These are phyloP conservation scores for Zasmidium citrigriseum DNA, from an alignment of 2,329 filamentous ascomycete genomes.

Conservation along the genomic window DNA sequence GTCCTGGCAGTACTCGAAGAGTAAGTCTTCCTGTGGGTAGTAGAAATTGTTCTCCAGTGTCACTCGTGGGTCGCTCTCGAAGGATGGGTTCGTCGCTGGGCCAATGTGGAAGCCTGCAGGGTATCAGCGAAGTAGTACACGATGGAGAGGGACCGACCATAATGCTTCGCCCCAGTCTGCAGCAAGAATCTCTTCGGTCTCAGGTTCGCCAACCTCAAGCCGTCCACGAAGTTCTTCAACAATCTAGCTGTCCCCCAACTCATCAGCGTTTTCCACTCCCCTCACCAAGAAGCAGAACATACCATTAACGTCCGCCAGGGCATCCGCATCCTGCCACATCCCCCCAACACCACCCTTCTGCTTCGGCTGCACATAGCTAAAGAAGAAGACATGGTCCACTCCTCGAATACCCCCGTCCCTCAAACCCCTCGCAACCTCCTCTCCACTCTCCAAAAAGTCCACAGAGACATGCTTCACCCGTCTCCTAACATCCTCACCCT, in stretches of 20 bases:
- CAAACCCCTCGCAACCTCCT: conserved; percentile 35
- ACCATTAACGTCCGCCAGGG: conserved; percentile 35
- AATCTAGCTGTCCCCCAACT: background rate
- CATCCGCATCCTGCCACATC: conserved; percentile 36
- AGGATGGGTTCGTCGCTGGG: conserved; percentile 42
- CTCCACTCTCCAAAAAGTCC: conserved; percentile 36
- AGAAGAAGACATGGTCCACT: conserved; percentile 53
- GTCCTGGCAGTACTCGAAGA: conserved; percentile 43
- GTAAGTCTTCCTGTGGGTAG: conserved; percentile 53
- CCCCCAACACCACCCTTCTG: conserved; percentile 27
- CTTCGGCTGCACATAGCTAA: conserved; percentile 48
- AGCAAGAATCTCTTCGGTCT: conserved; percentile 49
- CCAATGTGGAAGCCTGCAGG: conserved; percentile 45
- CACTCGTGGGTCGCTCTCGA: conserved; percentile 48
- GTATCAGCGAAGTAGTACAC: background rate
- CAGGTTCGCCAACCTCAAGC: conserved; percentile 13
- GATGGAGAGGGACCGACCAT: background rate
- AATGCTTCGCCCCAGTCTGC: conserved; percentile 50
- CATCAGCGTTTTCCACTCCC: background rate
- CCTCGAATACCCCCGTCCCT: conserved; percentile 15
- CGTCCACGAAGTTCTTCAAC: conserved; percentile 15
- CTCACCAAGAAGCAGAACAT: background rate
- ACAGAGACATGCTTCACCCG: conserved; percentile 24
- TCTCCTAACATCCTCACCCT: conserved; percentile 7
- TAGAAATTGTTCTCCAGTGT: conserved; percentile 55